These are phyloP conservation scores for Scheffersomyces spartinae DNA, from an alignment of 805 yeast species.

Conservation along the genomic window DNA sequence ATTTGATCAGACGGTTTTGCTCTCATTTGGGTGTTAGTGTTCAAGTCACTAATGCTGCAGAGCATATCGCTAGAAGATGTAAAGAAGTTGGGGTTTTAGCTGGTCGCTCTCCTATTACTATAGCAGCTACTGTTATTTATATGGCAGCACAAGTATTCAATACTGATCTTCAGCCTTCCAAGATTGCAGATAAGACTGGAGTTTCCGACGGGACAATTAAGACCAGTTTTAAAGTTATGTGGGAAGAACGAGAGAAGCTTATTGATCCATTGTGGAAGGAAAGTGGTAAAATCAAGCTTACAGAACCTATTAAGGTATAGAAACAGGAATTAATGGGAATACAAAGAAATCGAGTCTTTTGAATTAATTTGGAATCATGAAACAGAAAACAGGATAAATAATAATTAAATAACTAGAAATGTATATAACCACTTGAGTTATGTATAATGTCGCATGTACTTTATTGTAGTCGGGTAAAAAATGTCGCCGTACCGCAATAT, in stretches of 20 bases:
- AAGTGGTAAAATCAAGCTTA: slow-evolving; percentile 51
- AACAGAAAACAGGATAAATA: too few species aligned
- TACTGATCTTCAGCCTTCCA: slow-evolving; percentile 60
- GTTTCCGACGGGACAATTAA: slow-evolving; percentile 97
- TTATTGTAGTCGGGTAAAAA: too few species aligned
- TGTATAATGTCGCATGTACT: too few species aligned
- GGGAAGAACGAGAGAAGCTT: slow-evolving; percentile 52
- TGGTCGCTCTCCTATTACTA: slow-evolving; percentile 93
- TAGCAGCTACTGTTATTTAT: slow-evolving; percentile 95
- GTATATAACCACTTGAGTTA: too few species aligned
- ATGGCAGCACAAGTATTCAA: slow-evolving; percentile 87
- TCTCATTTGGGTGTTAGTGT: slow-evolving; percentile 83
- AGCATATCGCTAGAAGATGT: slow-evolving; percentile 79
- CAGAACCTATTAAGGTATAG: too few species aligned
- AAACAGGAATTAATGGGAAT: too few species aligned
- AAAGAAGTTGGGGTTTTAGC: slow-evolving; percentile 89
- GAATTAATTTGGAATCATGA: too few species aligned
- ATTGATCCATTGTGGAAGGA: slow-evolving; percentile 72
- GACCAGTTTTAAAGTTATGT: slow-evolving; percentile 75
- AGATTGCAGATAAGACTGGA: slow-evolving; percentile 85
- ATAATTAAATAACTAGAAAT: too few species aligned
- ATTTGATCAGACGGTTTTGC: slow-evolving; percentile 90
- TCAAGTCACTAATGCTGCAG: slow-evolving; percentile 85
- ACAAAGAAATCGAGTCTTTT: too few species aligned
- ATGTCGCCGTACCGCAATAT: too few species aligned